Percentiles rank a stretch among this genome's conserved stretches.
These are phyloP conservation scores for Cucurbita maxima DNA, from an alignment of 306 rosid species.

Conservation along the genomic window DNA sequence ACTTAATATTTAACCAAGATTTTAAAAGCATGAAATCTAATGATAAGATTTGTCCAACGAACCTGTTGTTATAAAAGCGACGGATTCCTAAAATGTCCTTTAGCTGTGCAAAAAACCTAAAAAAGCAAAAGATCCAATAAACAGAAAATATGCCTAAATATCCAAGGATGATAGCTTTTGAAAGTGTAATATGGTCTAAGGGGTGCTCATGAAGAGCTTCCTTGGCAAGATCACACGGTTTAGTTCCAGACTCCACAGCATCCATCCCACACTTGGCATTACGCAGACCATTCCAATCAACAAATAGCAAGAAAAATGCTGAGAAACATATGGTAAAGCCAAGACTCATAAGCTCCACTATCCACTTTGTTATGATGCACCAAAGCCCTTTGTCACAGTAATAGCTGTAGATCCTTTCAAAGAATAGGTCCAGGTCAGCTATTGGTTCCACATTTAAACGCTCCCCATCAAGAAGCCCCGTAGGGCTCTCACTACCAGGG, in stretches of 20 bases:
- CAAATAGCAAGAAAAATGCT: slow-evolving; percentile 62
- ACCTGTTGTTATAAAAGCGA: slow-evolving; percentile 71
- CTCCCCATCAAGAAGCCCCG: slow-evolving; percentile 72
- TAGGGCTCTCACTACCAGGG: slow-evolving; percentile 79
- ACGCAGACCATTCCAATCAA: slow-evolving; percentile 93
- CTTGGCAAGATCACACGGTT: slow-evolving; percentile 83
- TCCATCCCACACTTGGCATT: slow-evolving; percentile 95
- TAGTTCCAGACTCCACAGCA: slow-evolving; percentile 80
- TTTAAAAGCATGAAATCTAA: neutral
- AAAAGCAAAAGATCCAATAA: slow-evolving; percentile 81
- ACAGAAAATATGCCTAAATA: slow-evolving; percentile 77
- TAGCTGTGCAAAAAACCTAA: slow-evolving; percentile 78
- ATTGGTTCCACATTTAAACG: slow-evolving; percentile 59
- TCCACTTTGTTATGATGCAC: slow-evolving; percentile 82
- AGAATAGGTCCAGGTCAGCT: slow-evolving; percentile 88
- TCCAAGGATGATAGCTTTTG: slow-evolving; percentile 65
- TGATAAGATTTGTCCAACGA: neutral
- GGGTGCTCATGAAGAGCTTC: slow-evolving; percentile 82
- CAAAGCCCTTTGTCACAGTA: slow-evolving; percentile 89
- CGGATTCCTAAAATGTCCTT: slow-evolving; percentile 58
- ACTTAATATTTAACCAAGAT: neutral
- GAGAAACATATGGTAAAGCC: slow-evolving; percentile 82
- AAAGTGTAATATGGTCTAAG: slow-evolving; percentile 61
- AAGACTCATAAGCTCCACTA: slow-evolving; percentile 76
- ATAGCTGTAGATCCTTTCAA: slow-evolving; percentile 79